phyloP scores from a whole-genome alignment of 2,329 filamentous ascomycete genomes.

The Fusarium veterinarium region DNA sequence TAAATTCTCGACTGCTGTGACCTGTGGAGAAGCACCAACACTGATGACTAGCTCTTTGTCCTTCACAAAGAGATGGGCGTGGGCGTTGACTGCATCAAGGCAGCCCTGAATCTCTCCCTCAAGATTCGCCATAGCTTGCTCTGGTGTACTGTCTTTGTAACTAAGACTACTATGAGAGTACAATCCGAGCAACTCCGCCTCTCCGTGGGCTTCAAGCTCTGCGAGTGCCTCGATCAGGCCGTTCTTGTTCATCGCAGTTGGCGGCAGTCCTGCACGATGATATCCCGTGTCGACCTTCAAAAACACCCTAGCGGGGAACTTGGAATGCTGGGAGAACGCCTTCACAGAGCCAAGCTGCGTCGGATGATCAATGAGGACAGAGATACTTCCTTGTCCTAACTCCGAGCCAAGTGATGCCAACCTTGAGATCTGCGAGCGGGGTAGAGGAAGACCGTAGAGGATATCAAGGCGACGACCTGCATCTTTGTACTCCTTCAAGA shows the following conservation, averaged over 20 bases:
- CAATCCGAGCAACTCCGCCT: slow-evolving; percentile 38
- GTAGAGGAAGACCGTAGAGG: slow-evolving; percentile 71
- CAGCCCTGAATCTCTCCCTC: slow-evolving; percentile 48
- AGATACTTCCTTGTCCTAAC: slow-evolving; percentile 60
- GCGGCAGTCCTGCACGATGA: slow-evolving; percentile 68
- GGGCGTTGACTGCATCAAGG: slow-evolving; percentile 34
- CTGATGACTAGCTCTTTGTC: slow-evolving; percentile 43
- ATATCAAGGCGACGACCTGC: slow-evolving; percentile 48
- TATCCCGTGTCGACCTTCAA: slow-evolving; percentile 74
- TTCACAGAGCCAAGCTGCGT: slow-evolving; percentile 54
- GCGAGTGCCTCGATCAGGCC: slow-evolving; percentile 53
- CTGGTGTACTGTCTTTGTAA: slow-evolving; percentile 44
- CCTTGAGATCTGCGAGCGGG: slow-evolving; percentile 63
- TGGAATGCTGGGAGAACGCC: slow-evolving; percentile 48
- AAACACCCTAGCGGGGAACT: slow-evolving; percentile 57
- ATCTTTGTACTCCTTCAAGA: slow-evolving; percentile 56
- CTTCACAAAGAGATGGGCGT: slow-evolving; percentile 23
- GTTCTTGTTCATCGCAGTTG: slow-evolving; percentile 52
- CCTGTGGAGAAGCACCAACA: slow-evolving; percentile 50
- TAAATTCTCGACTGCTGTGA: slow-evolving; percentile 46
- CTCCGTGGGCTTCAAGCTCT: slow-evolving; percentile 24
- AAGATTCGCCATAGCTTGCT: slow-evolving; percentile 47
- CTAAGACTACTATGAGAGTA: slow-evolving; percentile 52
- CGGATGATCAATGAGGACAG: slow-evolving; percentile 68
- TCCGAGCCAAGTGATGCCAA: slow-evolving; percentile 58